Conservation (phyloP, 768 basidiomycete genomes). For the Pleurotus giganteus region DNA sequence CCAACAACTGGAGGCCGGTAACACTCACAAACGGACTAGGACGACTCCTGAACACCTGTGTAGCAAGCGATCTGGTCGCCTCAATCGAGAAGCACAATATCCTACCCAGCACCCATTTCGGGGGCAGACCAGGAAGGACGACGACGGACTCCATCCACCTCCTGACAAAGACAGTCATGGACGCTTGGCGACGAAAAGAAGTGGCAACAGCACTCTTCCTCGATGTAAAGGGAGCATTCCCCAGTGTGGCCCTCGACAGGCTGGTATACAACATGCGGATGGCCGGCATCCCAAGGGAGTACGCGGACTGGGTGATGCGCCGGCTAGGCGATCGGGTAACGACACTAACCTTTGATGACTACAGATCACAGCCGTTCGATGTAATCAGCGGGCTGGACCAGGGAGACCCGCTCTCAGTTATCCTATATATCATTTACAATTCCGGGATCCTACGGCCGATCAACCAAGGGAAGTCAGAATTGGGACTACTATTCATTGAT, state of each 20-base stretch:
- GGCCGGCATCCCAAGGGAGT: conserved; percentile 18
- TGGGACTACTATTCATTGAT: conserved; percentile 15
- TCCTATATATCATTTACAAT: conserved; percentile 27
- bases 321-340: conserved; percentile 19
- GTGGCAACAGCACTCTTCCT: conserved; percentile 25
- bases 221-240: conserved; percentile 27
- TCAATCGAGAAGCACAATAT: conserved; percentile 17
- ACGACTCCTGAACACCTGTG: conserved; percentile 7
- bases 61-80: conserved; percentile 15
- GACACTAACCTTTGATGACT: conserved; percentile 24
- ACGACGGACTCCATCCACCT: conserved; percentile 28
- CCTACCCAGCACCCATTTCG: conserved; percentile 25
- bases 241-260: conserved; percentile 17
- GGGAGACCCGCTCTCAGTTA: conserved; percentile 24
- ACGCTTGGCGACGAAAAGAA: conserved; percentile 19
- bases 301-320: conserved; percentile 13
- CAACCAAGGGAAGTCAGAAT: conserved; percentile 3
- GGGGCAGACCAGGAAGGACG: conserved; percentile 24
- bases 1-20: conserved; percentile 32
- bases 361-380: conserved; percentile 15
- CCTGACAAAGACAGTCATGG: conserved; percentile 17
- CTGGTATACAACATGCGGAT: conserved; percentile 22
- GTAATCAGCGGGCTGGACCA: conserved; percentile 25
- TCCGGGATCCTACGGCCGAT: conserved; percentile 14
- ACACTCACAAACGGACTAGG: conserved; percentile 20